Evolutionary conservation across 2,329 filamentous ascomycete species (phyloP).

Genomic region (Phialophora verrucosa): DNA sequence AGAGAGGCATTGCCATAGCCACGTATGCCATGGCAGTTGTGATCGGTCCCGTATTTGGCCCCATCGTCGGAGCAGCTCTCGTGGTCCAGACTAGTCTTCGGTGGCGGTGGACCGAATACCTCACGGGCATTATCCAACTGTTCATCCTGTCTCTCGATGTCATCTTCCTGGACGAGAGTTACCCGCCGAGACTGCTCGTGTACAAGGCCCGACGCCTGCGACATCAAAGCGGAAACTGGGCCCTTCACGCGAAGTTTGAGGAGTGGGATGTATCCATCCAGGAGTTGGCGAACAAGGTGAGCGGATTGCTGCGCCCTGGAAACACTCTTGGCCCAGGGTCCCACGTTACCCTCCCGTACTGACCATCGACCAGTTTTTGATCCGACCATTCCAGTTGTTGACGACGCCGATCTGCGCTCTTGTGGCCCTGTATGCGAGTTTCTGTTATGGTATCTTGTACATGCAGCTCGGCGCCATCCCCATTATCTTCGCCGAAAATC

Average conservation of each 20-base stretch:
- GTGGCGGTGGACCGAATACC: constrained; percentile 72
- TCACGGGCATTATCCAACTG: constrained; percentile 68
- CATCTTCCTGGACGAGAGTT: constrained; percentile 64
- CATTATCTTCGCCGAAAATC: constrained; percentile 55
- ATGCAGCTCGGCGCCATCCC: constrained; percentile 58
- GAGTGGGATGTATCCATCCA: constrained; percentile 48
- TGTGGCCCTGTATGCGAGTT: constrained; percentile 54
- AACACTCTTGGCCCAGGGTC: background rate
- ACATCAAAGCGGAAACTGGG: constrained; percentile 55
- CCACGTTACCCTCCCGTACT: background rate
- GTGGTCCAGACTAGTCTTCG: constrained; percentile 60
- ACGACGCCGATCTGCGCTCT: constrained; percentile 59
- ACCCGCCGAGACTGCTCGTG: constrained; percentile 59
- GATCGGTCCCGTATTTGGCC: constrained; percentile 53
- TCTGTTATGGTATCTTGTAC: constrained; percentile 60
- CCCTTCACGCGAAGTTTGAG: constrained; percentile 52
- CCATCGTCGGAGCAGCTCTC: constrained; percentile 64
- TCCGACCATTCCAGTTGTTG: constrained; percentile 57
- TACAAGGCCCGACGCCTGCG: constrained; percentile 57
- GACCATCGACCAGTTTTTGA: constrained; percentile 46
- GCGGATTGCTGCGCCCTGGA: background rate
- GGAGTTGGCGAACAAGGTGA: constrained; percentile 50
- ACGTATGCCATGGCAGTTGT: constrained; percentile 60
- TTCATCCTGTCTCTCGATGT: constrained; percentile 61
- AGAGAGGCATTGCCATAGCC: constrained; percentile 70